These are phyloP conservation scores for Hansenula lynferdii DNA, from an alignment of 1,139 yeast genomes.

Conservation along the genomic window DNA sequence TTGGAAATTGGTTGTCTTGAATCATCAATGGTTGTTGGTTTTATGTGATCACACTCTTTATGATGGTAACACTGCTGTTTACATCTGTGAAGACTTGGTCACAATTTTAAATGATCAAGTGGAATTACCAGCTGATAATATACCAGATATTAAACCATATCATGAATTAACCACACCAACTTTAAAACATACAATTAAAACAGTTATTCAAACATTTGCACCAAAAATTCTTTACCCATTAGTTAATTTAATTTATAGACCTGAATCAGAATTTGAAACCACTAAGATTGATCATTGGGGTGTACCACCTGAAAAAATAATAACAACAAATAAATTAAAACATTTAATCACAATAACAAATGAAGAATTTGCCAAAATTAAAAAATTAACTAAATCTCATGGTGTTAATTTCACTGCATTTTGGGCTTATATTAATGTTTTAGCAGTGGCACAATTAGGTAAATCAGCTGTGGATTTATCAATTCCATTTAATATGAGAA, in stretches of 20 bases:
- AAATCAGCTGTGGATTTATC: background rate
- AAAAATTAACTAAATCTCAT: background rate
- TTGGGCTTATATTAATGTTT: background rate
- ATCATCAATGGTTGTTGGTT: slow-evolving; percentile 10
- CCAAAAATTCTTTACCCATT: background rate
- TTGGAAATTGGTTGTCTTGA: slow-evolving; percentile 12
- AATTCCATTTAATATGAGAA: slow-evolving; percentile 1
- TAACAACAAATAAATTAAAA: background rate
- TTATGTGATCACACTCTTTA: slow-evolving; percentile 13
- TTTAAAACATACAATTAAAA: background rate
- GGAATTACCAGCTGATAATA: background rate
- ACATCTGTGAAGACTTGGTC: slow-evolving; percentile 12
- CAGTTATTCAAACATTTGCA: background rate
- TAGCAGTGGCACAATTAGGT: slow-evolving; percentile 1
- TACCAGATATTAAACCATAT: background rate
- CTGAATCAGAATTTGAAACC: background rate
- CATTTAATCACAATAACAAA: background rate
- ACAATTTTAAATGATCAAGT: slow-evolving; percentile 3
- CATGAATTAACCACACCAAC: background rate
- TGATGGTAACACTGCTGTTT: slow-evolving; percentile 14
- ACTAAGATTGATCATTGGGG: background rate
- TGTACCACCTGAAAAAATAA: background rate
- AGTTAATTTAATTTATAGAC: background rate
- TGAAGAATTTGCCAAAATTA: background rate
- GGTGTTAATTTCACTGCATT: slow-evolving; percentile 1